Evolutionary conservation across 371 early-diverging fungal species (phyloP).

Genomic region (Aphelidium insulamus): DNA sequence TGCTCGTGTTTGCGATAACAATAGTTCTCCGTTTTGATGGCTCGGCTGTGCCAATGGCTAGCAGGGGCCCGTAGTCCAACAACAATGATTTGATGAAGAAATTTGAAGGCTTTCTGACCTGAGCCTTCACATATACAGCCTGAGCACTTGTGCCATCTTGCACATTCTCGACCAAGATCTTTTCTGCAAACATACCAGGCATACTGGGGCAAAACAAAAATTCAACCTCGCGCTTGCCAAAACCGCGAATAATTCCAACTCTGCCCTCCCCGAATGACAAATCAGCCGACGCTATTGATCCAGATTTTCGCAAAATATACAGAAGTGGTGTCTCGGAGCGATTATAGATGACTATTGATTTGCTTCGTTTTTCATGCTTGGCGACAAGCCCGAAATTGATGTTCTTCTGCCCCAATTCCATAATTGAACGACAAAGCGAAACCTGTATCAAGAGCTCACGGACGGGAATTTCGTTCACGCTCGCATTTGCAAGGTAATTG

Average conservation of each 20-base stretch:
- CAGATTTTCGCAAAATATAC: constrained; percentile 82
- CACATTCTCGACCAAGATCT: constrained; percentile 70
- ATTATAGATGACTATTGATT: constrained; percentile 75
- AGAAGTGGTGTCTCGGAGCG: constrained; percentile 69
- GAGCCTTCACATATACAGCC: constrained; percentile 60
- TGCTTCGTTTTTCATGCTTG: constrained; percentile 62
- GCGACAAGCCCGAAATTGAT: constrained; percentile 87
- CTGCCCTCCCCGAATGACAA: constrained; percentile 39
- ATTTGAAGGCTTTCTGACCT: constrained; percentile 65
- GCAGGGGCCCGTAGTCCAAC: constrained; percentile 57
- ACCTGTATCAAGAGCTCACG: constrained; percentile 75
- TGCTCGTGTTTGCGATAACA: constrained; percentile 53
- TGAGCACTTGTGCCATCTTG: constrained; percentile 66
- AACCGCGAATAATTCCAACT: constrained; percentile 74
- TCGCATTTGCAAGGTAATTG: constrained; percentile 32
- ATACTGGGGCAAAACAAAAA: constrained; percentile 80
- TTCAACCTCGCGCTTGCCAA: constrained; percentile 72
- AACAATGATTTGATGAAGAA: constrained; percentile 54
- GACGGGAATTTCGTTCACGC: constrained; percentile 52
- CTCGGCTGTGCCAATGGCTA: too few relatives aligned
- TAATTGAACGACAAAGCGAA: constrained; percentile 53
- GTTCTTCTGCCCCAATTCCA: constrained; percentile 87
- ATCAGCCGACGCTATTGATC: constrained; percentile 84
- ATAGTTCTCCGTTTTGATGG: constrained; percentile 14
- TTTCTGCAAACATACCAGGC: constrained; percentile 66